Base-by-base conservation (phyloP, 306 rosid genomes). In the Rubus idaeus region DNA sequence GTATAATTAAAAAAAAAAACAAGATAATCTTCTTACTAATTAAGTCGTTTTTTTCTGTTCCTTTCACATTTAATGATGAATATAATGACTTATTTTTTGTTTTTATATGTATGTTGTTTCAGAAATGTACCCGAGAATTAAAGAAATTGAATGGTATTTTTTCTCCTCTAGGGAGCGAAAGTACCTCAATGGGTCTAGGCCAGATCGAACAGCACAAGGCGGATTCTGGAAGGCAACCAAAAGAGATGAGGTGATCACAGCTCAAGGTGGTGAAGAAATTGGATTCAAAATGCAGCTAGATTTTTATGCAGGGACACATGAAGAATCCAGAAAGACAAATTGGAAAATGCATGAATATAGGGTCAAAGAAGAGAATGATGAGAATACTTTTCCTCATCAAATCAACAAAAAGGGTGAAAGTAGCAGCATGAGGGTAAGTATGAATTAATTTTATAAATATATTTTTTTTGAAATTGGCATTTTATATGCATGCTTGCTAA, bases 181-280 rank as follows among this genome's bases (percentile, higher is more conserved):
- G 67, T 56, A 68, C 26, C 37, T 2, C 8, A 68, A 17, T 17
- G 80, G 60, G 30, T 5, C 5, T 3, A 69, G 74, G 26, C 80
- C 80, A 20, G 16, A 52, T 30, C 42, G 79, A 21, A 5, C 41
- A 12, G 65, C 65, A 0, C 8, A 16, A 5, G 58, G 53, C 1
- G 79, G 79, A 17, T 65, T 18, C 42, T 75, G 79, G 79, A 75
- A 75, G 64, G 53, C 73, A 49, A 65, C 73, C 5, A 71, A 71
- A 49, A 53, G 21, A 3, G 71, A 21, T 35, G 17, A 11, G 9
- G 2, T 12, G 40, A 6, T 73, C 13, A 41, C 23, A 60, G 11
- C 13, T 39, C 21, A 55, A 55, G 11, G 37, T 5, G 49, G 46
- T 30, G 1, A n/a, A 50, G 14, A 21, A 8, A 44, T 75, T 75